Conservation (phyloP, 441 rosid genomes). For the Populus hybrid region DNA sequence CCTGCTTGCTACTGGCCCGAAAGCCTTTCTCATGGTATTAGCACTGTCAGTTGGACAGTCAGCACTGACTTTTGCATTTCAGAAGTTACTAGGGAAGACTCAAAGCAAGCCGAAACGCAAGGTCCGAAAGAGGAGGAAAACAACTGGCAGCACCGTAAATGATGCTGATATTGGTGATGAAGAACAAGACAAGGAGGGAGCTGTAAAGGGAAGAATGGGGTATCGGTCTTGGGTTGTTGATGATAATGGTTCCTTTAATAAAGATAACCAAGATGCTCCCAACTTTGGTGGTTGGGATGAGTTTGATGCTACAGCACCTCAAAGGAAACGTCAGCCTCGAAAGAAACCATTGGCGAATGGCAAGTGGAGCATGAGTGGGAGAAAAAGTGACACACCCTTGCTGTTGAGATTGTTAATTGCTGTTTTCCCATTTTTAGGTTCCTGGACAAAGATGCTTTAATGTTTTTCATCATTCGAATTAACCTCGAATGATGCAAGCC, state of each 20-base stretch:
- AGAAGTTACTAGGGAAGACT: slow-evolving; percentile 37
- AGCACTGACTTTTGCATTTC: slow-evolving; percentile 34
- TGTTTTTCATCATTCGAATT: background rate
- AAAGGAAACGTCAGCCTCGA: slow-evolving; percentile 16
- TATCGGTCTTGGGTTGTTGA: slow-evolving; percentile 34
- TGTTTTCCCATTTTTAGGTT: slow-evolving; percentile 68
- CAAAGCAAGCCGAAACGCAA: slow-evolving; percentile 26
- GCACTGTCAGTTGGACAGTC: slow-evolving; percentile 52
- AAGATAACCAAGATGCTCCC: slow-evolving; percentile 19
- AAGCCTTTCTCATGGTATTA: slow-evolving; percentile 59
- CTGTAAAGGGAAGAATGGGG: slow-evolving; percentile 20
- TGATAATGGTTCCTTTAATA: slow-evolving; percentile 26
- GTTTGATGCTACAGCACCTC: slow-evolving; percentile 34
- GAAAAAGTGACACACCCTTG: slow-evolving; percentile 47
- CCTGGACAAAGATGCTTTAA: slow-evolving; percentile 59
- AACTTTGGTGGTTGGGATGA: slow-evolving; percentile 84
- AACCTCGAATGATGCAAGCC: background rate
- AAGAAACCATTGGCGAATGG: slow-evolving; percentile 22
- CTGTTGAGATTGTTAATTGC: slow-evolving; percentile 69
- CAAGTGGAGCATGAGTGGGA: slow-evolving; percentile 33
- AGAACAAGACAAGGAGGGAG: slow-evolving; percentile 21
- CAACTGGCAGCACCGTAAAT: slow-evolving; percentile 19
- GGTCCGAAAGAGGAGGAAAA: slow-evolving; percentile 27
- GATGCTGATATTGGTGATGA: slow-evolving; percentile 23
- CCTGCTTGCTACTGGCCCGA: slow-evolving; percentile 59